Base-by-base conservation (phyloP, 2,329 filamentous ascomycete genomes). In the Leptographium wingfieldii region DNA sequence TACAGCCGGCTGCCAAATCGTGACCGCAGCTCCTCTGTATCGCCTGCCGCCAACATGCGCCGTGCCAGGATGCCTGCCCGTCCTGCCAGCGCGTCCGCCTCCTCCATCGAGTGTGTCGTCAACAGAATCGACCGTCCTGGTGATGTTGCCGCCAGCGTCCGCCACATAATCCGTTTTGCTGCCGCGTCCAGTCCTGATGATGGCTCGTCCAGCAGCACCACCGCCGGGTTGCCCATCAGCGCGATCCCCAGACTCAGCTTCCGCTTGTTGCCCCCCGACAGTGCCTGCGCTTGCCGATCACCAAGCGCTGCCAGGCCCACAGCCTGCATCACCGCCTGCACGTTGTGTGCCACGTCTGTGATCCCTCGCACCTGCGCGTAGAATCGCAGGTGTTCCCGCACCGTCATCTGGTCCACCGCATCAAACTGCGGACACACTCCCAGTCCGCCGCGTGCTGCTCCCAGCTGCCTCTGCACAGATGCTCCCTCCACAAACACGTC, bases 61-160 rank as follows among this genome's bases (percentile, higher is more conserved):
- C 83, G 81, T 10, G 91, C 89, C 73, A 97, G 84, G 65, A 97
- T 96, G 14, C 90, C 92, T 0, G 88, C 90, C 1, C 90, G 81
- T 35, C 84, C 84, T 0, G 92, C 92, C 2, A 97, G 78, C 0
- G 91, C 91, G 68, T 95, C 90, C 0, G 92, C 92, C 73, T 96
- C 92, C 70, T 96, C 92, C 91, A 96, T 96, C 56, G 84, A 89
- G 71, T 97, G 92, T 0, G 92, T 96, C 0, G 92, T 96, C 22
- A 97, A 80, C 1, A 97, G 77, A 19, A 96, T 82, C 0, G 86
- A 88, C n/a, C 92, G 82, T 0, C 90, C 90, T 0, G 84, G 81
- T 0, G 87, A 85, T 3, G 92, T 85, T 1, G 84, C 80, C 3
- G 83, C 82, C 0, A 96, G 77, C 0, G 91, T 95, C 60, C 83